A percentile compares a stretch with the other conserved stretches of the same genome.
Conservation (phyloP, 2,329 filamentous ascomycete species). For the Zymoseptoria tritici region DNA sequence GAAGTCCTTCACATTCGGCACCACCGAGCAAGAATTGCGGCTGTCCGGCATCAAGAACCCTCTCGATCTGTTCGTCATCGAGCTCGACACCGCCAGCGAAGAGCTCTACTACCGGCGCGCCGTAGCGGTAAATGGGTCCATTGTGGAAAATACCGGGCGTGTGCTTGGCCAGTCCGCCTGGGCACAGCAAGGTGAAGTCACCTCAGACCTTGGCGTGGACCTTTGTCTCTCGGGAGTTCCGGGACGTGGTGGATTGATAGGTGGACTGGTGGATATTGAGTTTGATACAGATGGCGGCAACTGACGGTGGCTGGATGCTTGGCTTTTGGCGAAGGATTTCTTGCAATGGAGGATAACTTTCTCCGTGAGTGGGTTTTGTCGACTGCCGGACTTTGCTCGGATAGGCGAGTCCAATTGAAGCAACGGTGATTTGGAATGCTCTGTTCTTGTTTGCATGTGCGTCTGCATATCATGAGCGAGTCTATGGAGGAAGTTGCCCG, state of each 20-base stretch:
- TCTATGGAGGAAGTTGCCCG: neutral
- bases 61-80: slow-evolving; percentile 5
- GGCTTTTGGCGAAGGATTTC: neutral
- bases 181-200: slow-evolving; percentile 4
- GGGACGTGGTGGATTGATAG: slow-evolving; percentile 8
- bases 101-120: slow-evolving; percentile 54
- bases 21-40: slow-evolving; percentile 49
- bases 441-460: neutral
- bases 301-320: neutral
- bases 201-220: slow-evolving; percentile 2
- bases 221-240: slow-evolving; percentile 14
- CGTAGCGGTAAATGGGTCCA: slow-evolving; percentile 46
- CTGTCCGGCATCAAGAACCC: slow-evolving; percentile 41
- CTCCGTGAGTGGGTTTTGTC: neutral
- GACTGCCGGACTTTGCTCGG: neutral
- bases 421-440: neutral
- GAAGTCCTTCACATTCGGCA: slow-evolving; percentile 47
- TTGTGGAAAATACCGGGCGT: slow-evolving; percentile 44
- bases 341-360: neutral
- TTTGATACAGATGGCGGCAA: neutral
- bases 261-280: neutral
- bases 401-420: too few relatives aligned
- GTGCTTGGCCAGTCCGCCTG: slow-evolving; percentile 12
- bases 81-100: slow-evolving; percentile 18
- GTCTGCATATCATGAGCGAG: neutral